Base-by-base conservation (phyloP, 139 green algal species). In the Haematococcus sp. region DNA sequence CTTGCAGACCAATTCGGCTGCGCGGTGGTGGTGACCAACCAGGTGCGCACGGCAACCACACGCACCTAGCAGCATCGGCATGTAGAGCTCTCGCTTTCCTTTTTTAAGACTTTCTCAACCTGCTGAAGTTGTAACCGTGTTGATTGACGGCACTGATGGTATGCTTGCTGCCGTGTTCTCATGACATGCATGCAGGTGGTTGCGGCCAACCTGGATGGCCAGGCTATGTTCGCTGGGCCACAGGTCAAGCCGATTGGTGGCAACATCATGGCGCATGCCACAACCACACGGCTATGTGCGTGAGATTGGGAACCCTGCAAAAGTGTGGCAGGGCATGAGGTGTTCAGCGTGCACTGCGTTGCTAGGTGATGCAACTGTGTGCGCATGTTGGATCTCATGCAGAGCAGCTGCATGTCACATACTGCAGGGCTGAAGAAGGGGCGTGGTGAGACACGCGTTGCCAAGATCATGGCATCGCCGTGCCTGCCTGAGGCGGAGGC, bases 211-310 rank as follows among this genome's bases (percentile, higher is more conserved):
- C 82, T 98, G 55, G 96, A 99, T 65, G 95, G 91, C 32, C 78
- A 68, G 1, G 69, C 73, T 2, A 96, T 97, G 87, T 98, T 97
- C 84, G 86, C 91, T n/a, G 95, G 91, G 0, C 93, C 93, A 4
- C 71, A 76, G 23, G 79, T 98, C n/a, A 98, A 98, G 84, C 92
- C 96, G 19, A 98, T 99, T 72, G 96, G 96, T 27, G 96, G 96
- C 63, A 98, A 99, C 85, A 99, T 99, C 84, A 98, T 99, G 91
- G 96, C 96, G n/a, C 96, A 99, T 82, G 95, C 96, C 27, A 94
- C 95, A n/a, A 99, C 96, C 28, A 99, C 96, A 1, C 83, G 96
- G 2, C 81, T 99, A 35, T 88, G 74, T 72, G 66, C 61, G 66
- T 72, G 27, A n/a, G n/a, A n/a, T n/a, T n/a, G n/a, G n/a, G n/a